Evolutionary conservation across 2,329 filamentous ascomycete genomes (phyloP).

Genomic region (Alternaria sp.): DNA sequence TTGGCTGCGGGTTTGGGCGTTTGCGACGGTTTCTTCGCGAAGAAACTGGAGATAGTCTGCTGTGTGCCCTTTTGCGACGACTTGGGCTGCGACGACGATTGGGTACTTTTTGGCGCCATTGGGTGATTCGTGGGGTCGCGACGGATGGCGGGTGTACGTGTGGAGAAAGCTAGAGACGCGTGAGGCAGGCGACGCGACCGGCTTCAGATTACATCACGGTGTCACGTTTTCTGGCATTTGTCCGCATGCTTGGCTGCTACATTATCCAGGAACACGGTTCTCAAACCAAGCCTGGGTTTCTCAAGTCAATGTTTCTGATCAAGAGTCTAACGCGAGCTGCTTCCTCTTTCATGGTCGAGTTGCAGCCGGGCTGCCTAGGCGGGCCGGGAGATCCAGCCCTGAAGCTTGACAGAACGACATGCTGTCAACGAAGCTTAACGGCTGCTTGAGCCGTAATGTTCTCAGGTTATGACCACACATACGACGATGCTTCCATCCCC

Average conservation of each 20-base stretch:
- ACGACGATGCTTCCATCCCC: background rate
- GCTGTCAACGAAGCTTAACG: background rate
- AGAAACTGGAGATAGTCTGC: constrained; percentile 85
- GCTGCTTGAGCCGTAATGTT: background rate
- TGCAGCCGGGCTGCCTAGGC: background rate
- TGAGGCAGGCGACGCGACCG: constrained; percentile 12
- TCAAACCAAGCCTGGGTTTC: background rate
- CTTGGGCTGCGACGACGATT: constrained; percentile 33
- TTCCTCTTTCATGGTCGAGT: background rate
- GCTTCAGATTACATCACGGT: constrained; percentile 21
- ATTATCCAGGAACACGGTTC: background rate
- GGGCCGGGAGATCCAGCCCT: background rate
- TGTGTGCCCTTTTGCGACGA: constrained; percentile 68
- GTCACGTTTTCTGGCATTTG: constrained; percentile 23
- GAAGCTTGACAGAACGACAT: background rate
- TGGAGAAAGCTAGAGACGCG: constrained; percentile 22
- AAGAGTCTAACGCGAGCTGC: background rate
- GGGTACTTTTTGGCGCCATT: constrained; percentile 48
- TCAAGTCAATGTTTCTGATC: background rate
- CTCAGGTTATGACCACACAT: background rate
- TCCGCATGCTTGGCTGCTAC: background rate
- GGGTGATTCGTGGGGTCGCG: constrained; percentile 11
- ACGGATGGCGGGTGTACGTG: constrained; percentile 11
- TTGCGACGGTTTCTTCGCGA: constrained; percentile 58
- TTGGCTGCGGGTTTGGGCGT: constrained; percentile 34